A percentile compares a stretch with the other conserved stretches of the same genome.
These are phyloP conservation scores for Spatholobus suberectus DNA, from an alignment of 306 rosid species.

Conservation along the genomic window DNA sequence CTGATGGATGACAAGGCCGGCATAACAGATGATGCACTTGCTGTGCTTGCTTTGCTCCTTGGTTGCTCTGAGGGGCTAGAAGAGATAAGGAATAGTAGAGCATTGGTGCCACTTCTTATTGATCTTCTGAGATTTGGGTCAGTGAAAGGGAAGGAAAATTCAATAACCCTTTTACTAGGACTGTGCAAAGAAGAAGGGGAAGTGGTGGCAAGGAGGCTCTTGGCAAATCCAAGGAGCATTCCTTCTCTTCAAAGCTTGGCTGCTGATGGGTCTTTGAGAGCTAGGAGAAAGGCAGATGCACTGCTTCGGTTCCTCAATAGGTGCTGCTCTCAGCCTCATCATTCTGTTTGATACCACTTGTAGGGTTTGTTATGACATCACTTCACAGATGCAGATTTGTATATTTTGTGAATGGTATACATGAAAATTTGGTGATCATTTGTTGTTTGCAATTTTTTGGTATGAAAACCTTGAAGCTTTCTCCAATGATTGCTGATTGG, in stretches of 20 bases:
- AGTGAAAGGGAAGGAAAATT: constrained; percentile 82
- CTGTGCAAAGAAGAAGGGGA: constrained; percentile 89
- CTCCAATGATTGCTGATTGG: constrained; percentile 5
- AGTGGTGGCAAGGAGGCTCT: constrained; percentile 65
- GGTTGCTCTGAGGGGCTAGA: constrained; percentile 73
- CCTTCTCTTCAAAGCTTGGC: constrained; percentile 87
- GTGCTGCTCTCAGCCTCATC: constrained; percentile 76
- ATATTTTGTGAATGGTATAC: constrained; percentile 52
- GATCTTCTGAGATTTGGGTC: constrained; percentile 96
- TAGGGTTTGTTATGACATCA: constrained; percentile 15
- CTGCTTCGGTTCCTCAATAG: constrained; percentile 79
- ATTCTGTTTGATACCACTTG: constrained; percentile 40
- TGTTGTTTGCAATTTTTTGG: constrained; percentile 22
- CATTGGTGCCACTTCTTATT: constrained; percentile 72
- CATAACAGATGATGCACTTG: constrained; percentile 79
- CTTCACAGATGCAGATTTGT: constrained; percentile 29
- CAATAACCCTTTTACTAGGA: constrained; percentile 78
- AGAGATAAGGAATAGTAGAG: constrained; percentile 73
- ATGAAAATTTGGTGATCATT: constrained; percentile 30
- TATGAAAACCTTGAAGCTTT: constrained; percentile 12
- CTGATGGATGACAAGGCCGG: constrained; percentile 85
- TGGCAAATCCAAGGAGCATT: constrained; percentile 81
- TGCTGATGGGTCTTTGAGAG: constrained; percentile 77
- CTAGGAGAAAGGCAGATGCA: constrained; percentile 86
- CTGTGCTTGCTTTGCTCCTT: constrained; percentile 69